Evolutionary conservation across 2,329 filamentous ascomycete species (phyloP).

Genomic region (Juglanconis sp.): DNA sequence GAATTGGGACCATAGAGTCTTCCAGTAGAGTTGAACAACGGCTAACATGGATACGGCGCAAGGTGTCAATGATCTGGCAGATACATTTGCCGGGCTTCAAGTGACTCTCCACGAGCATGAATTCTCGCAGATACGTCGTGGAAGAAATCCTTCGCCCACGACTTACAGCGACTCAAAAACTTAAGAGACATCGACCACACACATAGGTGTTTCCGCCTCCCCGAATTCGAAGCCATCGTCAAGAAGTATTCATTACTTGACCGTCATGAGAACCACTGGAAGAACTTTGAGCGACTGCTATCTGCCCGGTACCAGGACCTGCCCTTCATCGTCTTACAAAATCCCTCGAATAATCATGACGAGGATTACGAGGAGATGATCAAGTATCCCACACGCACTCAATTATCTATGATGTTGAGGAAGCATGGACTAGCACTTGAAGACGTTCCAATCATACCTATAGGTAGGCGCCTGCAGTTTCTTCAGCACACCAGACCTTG

Average conservation of each 20-base stretch:
- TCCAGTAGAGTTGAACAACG: too few relatives aligned
- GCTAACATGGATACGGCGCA: too few relatives aligned
- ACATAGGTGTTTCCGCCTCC: neutral
- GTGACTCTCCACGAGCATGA: too few relatives aligned
- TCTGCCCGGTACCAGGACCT: neutral
- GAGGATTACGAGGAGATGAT: neutral
- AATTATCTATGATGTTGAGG: neutral
- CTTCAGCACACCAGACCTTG: neutral
- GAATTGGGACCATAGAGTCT: too few relatives aligned
- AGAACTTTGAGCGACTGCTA: neutral
- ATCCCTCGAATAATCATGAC: neutral
- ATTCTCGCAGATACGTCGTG: too few relatives aligned
- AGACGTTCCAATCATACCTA: neutral
- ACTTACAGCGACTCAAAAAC: too few relatives aligned
- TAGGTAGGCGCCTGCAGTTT: neutral
- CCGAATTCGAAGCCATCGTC: neutral
- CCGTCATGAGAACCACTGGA: neutral
- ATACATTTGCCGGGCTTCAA: too few relatives aligned
- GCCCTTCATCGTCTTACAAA: slow-evolving; percentile 1
- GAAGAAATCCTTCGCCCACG: too few relatives aligned
- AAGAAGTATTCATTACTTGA: neutral
- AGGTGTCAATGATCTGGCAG: too few relatives aligned
- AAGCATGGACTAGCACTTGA: neutral
- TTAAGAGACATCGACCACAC: neutral
- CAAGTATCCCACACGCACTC: neutral